Evolutionary conservation across 192 early-diverging fungal species (phyloP), one percentile per base, ranked within the genome.

Genomic region (Phycomyces nitens): DNA sequence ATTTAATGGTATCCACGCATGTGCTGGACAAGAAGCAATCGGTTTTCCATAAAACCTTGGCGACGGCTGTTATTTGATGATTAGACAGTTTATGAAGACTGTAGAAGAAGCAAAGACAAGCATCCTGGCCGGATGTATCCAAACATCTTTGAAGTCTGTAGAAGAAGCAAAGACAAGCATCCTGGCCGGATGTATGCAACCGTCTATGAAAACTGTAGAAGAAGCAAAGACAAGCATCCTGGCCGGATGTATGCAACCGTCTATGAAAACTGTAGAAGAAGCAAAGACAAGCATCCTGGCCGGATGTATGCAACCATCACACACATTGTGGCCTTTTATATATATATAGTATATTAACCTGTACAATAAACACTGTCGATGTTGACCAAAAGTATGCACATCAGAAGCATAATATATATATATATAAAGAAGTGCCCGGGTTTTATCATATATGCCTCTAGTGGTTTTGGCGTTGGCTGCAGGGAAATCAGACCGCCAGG

Each of bases 41-140:
- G 50, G 20, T 6, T 1, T 52, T 52, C 50, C 1, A 52, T 23
- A 12, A 52, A 52, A 52, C 50, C 18, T 52, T 23, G 20, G 6
- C 20, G 18, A 52, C 50, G 50, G 20, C 20, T 52, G 50, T 21
- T 52, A 52, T 1, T 52, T 52, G 50, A 52, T 52, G 50, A 18
- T 52, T 20, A 52, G 50, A 20, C 18, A 21, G 23, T 52, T 52
- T 52, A 52, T 20, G 18, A 15, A 6, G 18, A 8, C 50, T 20
- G 50, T 52, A 1, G 50, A 52, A 52, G 50, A 52, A 18, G 1
- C 50, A 52, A 52, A 52, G 50, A 12, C 20, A 5, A 18, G 50
- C 20, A 52, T 52, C 20, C 18, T 18, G 1, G 50, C 50, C 1
- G 50, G 20, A 7, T 52, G 50, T 0, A 7, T 12, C 18, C 50